phyloP scores from a whole-genome alignment of 192 early-diverging fungal species.

The Funneliformis mosseae region DNA sequence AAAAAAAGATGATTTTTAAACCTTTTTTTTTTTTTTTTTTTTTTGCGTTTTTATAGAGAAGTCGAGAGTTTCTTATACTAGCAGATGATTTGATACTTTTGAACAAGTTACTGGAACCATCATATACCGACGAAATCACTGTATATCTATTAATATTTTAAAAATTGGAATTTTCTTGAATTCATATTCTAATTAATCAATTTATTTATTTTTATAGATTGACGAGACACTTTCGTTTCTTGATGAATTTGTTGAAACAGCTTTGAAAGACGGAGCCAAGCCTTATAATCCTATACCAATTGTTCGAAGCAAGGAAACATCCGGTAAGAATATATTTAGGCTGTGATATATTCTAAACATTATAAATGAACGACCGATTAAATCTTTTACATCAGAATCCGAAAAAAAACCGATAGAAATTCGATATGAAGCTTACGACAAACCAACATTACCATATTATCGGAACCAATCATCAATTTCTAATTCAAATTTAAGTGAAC shows the following conservation, averaged over 20 bases:
- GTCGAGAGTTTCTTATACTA: slow-evolving; percentile 23
- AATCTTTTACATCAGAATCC: neutral
- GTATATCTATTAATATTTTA: neutral
- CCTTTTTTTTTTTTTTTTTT: neutral
- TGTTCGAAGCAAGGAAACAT: neutral
- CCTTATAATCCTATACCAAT: slow-evolving; percentile 22
- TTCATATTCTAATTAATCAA: slow-evolving; percentile 4
- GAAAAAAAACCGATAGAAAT: slow-evolving; percentile 1
- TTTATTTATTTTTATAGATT: slow-evolving; percentile 10
- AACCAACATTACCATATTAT: neutral
- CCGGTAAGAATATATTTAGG: neutral
- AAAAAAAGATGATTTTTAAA: neutral
- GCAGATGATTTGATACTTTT: neutral
- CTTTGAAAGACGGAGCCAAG: slow-evolving; percentile 25
- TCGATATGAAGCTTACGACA: slow-evolving; percentile 34
- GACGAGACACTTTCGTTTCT: slow-evolving; percentile 26
- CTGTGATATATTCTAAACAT: neutral
- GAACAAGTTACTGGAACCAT: neutral
- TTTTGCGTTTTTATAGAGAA: slow-evolving; percentile 10
- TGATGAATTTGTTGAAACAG: slow-evolving; percentile 20
- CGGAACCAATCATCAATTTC: neutral
- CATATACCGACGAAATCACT: neutral
- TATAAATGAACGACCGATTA: neutral
- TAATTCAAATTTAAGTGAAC: neutral
- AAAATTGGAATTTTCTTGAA: neutral